Conservation (phyloP, 495 filamentous ascomycete species). For the Aspergillus sclerotiicarbonarius region DNA sequence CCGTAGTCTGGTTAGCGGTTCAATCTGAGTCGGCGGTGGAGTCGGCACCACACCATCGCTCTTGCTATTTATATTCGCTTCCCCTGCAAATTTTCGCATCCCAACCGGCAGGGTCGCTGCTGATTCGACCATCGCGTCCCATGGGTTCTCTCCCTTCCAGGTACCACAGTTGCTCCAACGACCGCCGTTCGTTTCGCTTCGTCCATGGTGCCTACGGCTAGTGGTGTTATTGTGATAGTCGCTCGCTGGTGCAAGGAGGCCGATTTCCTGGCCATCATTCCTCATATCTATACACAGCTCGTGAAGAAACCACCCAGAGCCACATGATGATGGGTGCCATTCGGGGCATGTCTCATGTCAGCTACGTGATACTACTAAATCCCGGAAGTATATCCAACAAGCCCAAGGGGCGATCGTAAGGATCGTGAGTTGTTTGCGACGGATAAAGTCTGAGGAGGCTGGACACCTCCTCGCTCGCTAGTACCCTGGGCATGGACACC, state of each 20-base stretch:
- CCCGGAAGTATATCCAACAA: too few relatives aligned
- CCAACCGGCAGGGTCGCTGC: neutral
- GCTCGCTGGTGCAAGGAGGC: neutral
- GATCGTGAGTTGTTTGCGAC: too few relatives aligned
- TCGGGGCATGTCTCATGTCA: too few relatives aligned
- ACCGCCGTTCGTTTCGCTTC: neutral
- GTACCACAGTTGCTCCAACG: neutral
- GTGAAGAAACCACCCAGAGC: too few relatives aligned
- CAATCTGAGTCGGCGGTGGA: neutral
- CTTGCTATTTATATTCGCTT: conserved; percentile 6
- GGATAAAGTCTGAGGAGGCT: neutral
- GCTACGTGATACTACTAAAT: too few relatives aligned
- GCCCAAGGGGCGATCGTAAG: too few relatives aligned
- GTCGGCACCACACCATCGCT: neutral
- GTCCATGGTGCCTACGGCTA: neutral
- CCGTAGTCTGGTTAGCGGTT: conserved; percentile 1
- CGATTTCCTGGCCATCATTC: too few relatives aligned
- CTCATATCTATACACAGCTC: too few relatives aligned
- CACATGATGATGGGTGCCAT: too few relatives aligned
- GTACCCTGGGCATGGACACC: neutral
- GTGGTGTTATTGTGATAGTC: neutral
- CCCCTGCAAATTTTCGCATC: conserved; percentile 1
- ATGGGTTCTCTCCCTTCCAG: neutral
- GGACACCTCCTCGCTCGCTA: neutral
- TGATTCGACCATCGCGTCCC: neutral